Conservation (phyloP, 768 basidiomycete genomes). For the Lyophyllum atratum region DNA sequence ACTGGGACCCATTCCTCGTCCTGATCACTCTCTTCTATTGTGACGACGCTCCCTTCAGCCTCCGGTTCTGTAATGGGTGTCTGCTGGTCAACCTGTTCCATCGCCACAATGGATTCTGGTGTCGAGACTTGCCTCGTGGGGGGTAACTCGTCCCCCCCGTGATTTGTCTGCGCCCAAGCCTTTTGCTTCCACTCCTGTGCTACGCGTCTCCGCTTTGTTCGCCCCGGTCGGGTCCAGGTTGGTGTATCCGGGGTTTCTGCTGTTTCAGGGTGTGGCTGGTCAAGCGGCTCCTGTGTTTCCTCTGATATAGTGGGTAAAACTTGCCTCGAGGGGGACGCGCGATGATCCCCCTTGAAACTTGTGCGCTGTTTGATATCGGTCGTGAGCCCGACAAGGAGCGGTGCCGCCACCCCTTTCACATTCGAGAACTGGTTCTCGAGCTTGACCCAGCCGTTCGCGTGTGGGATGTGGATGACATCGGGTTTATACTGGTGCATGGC, state of each 20-base stretch:
- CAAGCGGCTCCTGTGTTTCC: neutral
- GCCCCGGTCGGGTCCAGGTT: neutral
- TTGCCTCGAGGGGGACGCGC: slow-evolving; percentile 14
- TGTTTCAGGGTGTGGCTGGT: neutral
- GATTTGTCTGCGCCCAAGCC: neutral
- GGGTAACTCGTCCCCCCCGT: neutral
- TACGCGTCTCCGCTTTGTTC: neutral
- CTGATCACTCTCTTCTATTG: neutral
- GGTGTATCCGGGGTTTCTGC: neutral
- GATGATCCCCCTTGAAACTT: slow-evolving; percentile 11
- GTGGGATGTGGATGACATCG: slow-evolving; percentile 12
- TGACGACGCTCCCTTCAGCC: neutral
- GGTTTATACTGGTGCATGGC: slow-evolving; percentile 25
- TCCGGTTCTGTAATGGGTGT: neutral
- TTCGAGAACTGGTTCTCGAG: slow-evolving; percentile 3
- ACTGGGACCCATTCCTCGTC: neutral
- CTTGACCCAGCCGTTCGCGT: neutral
- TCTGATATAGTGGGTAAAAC: neutral
- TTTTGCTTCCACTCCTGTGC: neutral
- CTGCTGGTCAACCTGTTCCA: neutral
- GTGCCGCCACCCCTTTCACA: neutral
- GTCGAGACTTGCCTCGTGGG: neutral
- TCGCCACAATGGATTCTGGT: neutral
- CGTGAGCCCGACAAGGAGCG: slow-evolving; percentile 1
- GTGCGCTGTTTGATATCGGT: slow-evolving; percentile 15